Base-by-base conservation (phyloP, 2,329 filamentous ascomycete genomes). In the Arthroderma sp. region DNA sequence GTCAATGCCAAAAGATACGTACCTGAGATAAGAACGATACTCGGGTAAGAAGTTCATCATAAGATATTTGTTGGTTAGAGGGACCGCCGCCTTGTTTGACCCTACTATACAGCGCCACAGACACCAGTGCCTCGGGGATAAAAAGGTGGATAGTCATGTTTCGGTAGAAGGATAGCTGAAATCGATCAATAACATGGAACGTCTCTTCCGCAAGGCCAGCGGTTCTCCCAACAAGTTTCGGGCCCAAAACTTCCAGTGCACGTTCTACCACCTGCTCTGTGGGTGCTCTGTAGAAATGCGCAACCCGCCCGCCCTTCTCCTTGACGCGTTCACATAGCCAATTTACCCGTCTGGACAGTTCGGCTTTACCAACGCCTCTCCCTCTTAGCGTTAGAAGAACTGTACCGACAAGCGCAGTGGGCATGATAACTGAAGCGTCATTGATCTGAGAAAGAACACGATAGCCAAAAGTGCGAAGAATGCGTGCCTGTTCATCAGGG, bases 121-220 rank as follows among this genome's bases (percentile, higher is more conserved):
- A 93, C 21, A 97, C 88, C 3, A 98, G 77, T 0, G 91, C 87
- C 69, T 97, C 91, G 1, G 89, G 86, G 58, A 98, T 93, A 71
- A 98, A 98, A 4, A 98, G 80, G 68, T 98, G 93, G 61, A 98
- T 98, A 0, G 91, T 96, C 93, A 97, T 97, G 72, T 98, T 98
- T 55, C 93, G 85, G 73, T 98, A 98, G 72, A 98, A 98, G 0
- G 90, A 95, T 8, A 98, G 80, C 68, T 98, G 93, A 76, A 98
- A 98, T 56, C 90, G 82, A 70, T 98, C 93, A 39, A 96, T 90
- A 3, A 93, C 93, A 66, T 88, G 95, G 71, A 88, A 97, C 0
- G 93, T 97, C 17, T 88, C 88, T 69, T 98, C 93, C 0, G 87
- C 86, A 4, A 98, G 74, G 0, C 85, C 88, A 38, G 85, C 80